Evolutionary conservation across 2,329 filamentous ascomycete species (phyloP).

Genomic region (Cercospora berteroae): DNA sequence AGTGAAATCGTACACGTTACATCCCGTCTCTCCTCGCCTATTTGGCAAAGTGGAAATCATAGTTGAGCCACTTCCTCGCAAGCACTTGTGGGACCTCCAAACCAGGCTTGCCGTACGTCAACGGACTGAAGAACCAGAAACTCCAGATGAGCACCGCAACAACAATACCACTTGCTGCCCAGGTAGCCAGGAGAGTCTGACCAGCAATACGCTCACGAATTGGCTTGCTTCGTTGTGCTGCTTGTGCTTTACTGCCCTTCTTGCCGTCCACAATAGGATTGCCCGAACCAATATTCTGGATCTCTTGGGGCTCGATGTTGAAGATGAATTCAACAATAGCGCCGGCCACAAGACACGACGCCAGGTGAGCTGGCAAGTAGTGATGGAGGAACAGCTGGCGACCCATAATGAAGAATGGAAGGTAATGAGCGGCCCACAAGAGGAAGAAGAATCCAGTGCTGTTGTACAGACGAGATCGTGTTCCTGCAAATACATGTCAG

Average conservation of each 20-base stretch:
- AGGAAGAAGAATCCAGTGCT: conserved; percentile 99
- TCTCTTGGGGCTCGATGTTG: conserved; percentile 72
- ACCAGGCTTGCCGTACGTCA: conserved; percentile 94
- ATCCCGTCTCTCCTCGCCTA: conserved; percentile 40
- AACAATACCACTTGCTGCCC: conserved; percentile 74
- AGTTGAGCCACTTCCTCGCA: conserved; percentile 90
- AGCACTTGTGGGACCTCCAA: conserved; percentile 74
- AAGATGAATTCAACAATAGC: conserved; percentile 95
- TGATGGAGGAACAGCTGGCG: conserved; percentile 97
- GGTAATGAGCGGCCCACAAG: conserved; percentile 94
- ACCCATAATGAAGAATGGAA: conserved; percentile 97
- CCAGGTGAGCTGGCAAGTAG: conserved; percentile 91
- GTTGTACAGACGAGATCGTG: conserved; percentile 93
- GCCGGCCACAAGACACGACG: conserved; percentile 84
- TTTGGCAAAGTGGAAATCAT: conserved; percentile 98
- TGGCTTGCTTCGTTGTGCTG: conserved; percentile 60
- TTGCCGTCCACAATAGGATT: conserved; percentile 40
- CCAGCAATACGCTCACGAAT: conserved; percentile 77
- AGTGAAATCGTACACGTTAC: conserved; percentile 6
- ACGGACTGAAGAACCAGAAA: conserved; percentile 90
- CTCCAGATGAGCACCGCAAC: conserved; percentile 66
- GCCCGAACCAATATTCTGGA: conserved; percentile 50
- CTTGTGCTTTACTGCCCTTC: conserved; percentile 38
- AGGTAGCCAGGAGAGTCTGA: conserved; percentile 73
- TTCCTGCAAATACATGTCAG: conserved; percentile 54